Base-by-base conservation (phyloP, 1,139 yeast genomes). In the Debaryomyces sp. region DNA sequence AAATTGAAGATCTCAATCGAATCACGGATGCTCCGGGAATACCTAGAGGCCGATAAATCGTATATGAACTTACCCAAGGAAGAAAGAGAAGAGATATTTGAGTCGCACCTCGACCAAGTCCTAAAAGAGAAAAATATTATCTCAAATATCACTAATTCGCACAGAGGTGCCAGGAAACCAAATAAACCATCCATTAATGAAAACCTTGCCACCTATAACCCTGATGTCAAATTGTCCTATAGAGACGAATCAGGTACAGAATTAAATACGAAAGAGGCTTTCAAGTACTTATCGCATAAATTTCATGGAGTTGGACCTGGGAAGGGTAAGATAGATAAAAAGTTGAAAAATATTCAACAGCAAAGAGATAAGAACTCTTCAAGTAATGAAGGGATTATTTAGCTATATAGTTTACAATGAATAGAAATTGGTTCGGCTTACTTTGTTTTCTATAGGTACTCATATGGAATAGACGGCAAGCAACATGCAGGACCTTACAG, bases 231-330 rank as follows among this genome's bases (percentile, higher is more conserved):
- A 21, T 62, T 92, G 7, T 77, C 75, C 34, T 89, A 91, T 64
- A 77, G 75, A 42, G 97, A 92, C 64, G 89, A 85, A 37, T 63
- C 72, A 5, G 98, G 98, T 1, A 75, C 82, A 43, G 75, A 75
- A 21, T 67, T 94, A 45, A 72, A 76, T 41, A 77, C 85, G 2
- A 90, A 88, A 63, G 89, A 87, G 53, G 98, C 98, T 0, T 92
- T 84, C 71, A 92, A 90, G 67, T 82, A 84, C 52, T 64, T 91
- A 48, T 89, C 97, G 1, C 96, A 89, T 56, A 85, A 86, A 56
- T 92, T 90, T 68, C 98, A 94, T 64, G 97, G 97, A 1, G 64
- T 60, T 2, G 63, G 61, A 2, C 52, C 68, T 5, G 57, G 56
- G 13, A 55, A 50, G 27, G 48, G 22, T 44, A 48, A 42, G 45